Conservation (phyloP, 805 yeast genomes). For the Metschnikowia sp. region DNA sequence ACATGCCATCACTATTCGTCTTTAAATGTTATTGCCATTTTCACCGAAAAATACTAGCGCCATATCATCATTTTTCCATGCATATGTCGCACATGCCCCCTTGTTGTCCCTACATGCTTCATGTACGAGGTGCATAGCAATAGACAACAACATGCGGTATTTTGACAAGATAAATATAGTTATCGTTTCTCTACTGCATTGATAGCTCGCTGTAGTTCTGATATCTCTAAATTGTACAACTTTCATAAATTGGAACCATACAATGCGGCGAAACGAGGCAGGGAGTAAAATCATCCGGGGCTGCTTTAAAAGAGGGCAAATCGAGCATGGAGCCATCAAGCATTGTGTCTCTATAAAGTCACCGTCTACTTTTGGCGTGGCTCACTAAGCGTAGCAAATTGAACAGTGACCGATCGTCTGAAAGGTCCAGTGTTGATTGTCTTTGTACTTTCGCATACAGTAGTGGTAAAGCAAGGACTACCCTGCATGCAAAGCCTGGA, state of each 20-base stretch:
- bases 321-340: too few species aligned
- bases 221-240: too few species aligned
- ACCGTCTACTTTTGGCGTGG: too few species aligned
- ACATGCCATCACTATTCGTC: neutral
- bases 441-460: too few species aligned
- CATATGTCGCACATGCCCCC: slow-evolving; percentile 1
- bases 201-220: neutral
- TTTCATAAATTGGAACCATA: too few species aligned
- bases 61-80: neutral
- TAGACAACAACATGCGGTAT: neutral
- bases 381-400: too few species aligned
- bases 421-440: too few species aligned
- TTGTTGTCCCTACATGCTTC: neutral
- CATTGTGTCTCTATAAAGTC: too few species aligned
- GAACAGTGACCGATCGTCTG: too few species aligned
- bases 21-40: neutral
- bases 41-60: neutral
- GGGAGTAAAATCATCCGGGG: neutral
- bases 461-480: neutral
- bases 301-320: neutral
- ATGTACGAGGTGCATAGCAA: neutral
- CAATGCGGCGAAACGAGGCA: too few species aligned
- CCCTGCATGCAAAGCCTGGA: slow-evolving; percentile 53
- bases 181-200: too few species aligned
- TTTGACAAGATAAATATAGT: neutral